Evolutionary conservation across 352 stramenopile species (phyloP).

Genomic region (Globisporangium nunn): DNA sequence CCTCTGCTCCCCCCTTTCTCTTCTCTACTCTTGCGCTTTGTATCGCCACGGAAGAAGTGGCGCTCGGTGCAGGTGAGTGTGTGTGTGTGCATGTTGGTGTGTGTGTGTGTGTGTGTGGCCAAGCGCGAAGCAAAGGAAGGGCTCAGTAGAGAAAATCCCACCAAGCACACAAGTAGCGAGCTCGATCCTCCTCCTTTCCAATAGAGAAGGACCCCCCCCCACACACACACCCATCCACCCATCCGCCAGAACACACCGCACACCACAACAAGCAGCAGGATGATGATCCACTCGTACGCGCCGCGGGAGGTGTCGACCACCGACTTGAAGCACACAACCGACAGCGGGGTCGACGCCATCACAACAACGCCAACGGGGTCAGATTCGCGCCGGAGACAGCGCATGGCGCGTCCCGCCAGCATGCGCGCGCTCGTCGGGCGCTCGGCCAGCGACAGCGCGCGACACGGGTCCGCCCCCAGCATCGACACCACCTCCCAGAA

Average conservation of each 20-base stretch:
- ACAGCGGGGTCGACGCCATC: background rate
- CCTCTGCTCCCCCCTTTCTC: too few relatives aligned
- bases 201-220: background rate
- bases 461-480: background rate
- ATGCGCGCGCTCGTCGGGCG: conserved; percentile 8
- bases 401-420: conserved; percentile 7
- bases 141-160: conserved; percentile 10
- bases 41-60: too few relatives aligned
- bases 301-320: conserved; percentile 5
- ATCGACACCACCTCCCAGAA: conserved; percentile 11
- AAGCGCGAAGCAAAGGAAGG: background rate
- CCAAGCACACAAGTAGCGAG: conserved; percentile 1
- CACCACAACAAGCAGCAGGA: background rate
- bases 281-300: conserved; percentile 16
- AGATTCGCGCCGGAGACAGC: background rate
- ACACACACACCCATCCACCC: too few relatives aligned
- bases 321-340: background rate
- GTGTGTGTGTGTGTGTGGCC: background rate
- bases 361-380: background rate
- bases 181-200: background rate
- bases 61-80: background rate
- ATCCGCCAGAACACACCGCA: too few relatives aligned
- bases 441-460: conserved; percentile 11
- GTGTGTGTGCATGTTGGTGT: background rate
- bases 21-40: too few relatives aligned